Conservation (phyloP, 2,329 filamentous ascomycete species). For the Pezicula radicicola region DNA sequence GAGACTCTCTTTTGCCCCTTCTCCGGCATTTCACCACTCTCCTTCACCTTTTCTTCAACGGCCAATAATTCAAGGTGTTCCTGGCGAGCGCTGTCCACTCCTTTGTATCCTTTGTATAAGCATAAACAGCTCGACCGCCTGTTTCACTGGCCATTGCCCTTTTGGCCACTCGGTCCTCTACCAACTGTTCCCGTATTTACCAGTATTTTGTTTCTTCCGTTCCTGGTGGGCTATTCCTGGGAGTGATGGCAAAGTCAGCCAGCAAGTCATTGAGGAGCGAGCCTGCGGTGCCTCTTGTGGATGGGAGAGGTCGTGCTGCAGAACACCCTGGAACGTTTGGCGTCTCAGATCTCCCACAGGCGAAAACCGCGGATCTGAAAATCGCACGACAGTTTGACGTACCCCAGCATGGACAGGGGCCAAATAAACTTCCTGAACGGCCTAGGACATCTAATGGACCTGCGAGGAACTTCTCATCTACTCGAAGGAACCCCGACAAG, state of each 20-base stretch:
- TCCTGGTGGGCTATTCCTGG: neutral
- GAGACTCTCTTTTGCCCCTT: slow-evolving; percentile 9
- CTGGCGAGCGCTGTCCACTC: slow-evolving; percentile 28
- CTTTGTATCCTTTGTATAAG: slow-evolving; percentile 14
- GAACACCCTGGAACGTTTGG: slow-evolving; percentile 20
- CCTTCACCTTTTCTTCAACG: slow-evolving; percentile 4
- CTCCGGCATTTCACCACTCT: slow-evolving; percentile 5
- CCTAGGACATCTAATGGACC: slow-evolving; percentile 27
- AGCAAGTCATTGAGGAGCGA: slow-evolving; percentile 16
- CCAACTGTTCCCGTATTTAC: neutral
- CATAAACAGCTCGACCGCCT: slow-evolving; percentile 11
- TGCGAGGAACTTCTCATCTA: slow-evolving; percentile 9
- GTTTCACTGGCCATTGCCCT: slow-evolving; percentile 13
- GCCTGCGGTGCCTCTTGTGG: slow-evolving; percentile 6
- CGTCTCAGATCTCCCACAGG: slow-evolving; percentile 28
- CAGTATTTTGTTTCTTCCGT: neutral
- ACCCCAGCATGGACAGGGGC: slow-evolving; percentile 10
- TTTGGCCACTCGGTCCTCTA: neutral
- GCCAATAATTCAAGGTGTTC: slow-evolving; percentile 19
- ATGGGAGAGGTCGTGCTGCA: slow-evolving; percentile 22
- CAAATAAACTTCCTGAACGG: slow-evolving; percentile 17
- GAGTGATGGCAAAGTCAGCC: slow-evolving; percentile 17
- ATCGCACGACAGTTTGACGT: slow-evolving; percentile 16
- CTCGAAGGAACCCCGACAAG: slow-evolving; percentile 18
- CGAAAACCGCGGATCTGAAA: slow-evolving; percentile 13